Evolutionary conservation across 1,139 yeast genomes (phyloP).

Genomic region (Kodamaea alishanica): DNA sequence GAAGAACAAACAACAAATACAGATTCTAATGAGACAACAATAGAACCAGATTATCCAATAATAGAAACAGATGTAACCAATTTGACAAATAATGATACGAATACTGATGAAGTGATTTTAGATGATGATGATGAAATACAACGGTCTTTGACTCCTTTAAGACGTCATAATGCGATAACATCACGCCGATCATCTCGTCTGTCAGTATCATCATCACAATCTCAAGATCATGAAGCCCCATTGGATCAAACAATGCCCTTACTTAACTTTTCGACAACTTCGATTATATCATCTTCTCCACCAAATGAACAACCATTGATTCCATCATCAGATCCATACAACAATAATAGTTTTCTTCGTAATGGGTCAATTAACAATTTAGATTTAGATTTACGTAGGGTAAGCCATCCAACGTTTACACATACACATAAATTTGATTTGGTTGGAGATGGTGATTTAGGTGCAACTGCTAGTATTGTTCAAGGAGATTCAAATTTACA

Average conservation of each 20-base stretch:
- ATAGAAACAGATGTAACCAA: neutral
- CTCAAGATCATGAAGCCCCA: slow-evolving; percentile 17
- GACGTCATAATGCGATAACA: neutral
- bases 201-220: slow-evolving; percentile 20
- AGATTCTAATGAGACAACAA: neutral
- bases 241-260: slow-evolving; percentile 41
- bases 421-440: slow-evolving; percentile 24
- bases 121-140: too few relatives aligned
- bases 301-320: neutral
- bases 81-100: neutral
- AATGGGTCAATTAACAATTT: slow-evolving; percentile 21
- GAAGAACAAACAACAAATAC: neutral
- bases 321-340: slow-evolving; percentile 1
- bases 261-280: slow-evolving; percentile 29
- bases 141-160: too few relatives aligned
- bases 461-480: slow-evolving; percentile 6
- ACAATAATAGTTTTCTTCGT: slow-evolving; percentile 5
- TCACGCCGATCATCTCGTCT: slow-evolving; percentile 25
- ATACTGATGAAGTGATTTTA: too few relatives aligned
- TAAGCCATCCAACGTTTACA: slow-evolving; percentile 15
- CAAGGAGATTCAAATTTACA: slow-evolving; percentile 21
- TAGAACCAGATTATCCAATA: neutral
- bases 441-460: slow-evolving; percentile 25
- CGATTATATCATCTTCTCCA: slow-evolving; percentile 16
- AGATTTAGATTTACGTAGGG: slow-evolving; percentile 21